Percentiles rank a stretch among this genome's conserved stretches.
These are phyloP conservation scores for Metschnikowia lachancei DNA, from an alignment of 805 yeast species.

Conservation along the genomic window DNA sequence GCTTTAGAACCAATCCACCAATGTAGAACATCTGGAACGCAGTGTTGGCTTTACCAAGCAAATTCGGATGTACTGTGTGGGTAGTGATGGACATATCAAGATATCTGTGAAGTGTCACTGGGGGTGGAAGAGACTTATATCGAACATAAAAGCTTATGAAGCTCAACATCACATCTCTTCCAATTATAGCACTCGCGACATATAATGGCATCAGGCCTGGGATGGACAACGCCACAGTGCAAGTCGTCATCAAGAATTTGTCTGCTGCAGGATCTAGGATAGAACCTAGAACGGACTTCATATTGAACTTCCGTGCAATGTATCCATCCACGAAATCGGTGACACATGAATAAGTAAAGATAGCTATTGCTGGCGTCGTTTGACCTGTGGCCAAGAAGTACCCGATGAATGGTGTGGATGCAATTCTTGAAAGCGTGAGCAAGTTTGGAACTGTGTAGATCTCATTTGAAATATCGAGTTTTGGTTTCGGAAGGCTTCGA, in stretches of 20 bases:
- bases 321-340: conserved; percentile 93
- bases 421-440: conserved; percentile 76
- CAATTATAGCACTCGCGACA: conserved; percentile 69
- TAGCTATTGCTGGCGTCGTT: conserved; percentile 58
- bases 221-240: conserved; percentile 74
- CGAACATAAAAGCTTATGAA: conserved; percentile 70
- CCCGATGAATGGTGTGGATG: conserved; percentile 82
- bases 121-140: conserved; percentile 69
- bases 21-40: conserved; percentile 89
- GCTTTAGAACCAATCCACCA: conserved; percentile 45
- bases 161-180: conserved; percentile 76
- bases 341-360: conserved; percentile 81
- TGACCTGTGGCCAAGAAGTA: conserved; percentile 67
- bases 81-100: conserved; percentile 76
- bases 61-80: conserved; percentile 85
- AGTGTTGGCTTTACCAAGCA: conserved; percentile 84
- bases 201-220: conserved; percentile 63
- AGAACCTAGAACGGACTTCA: conserved; percentile 82
- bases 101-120: conserved; percentile 66
- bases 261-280: conserved; percentile 96
- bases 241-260: conserved; percentile 80
- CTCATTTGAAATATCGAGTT: conserved; percentile 21
- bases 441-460: conserved; percentile 84
- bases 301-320: conserved; percentile 76
- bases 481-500: neutral